phyloP scores from a whole-genome alignment of 257 asterid species.

The Solanum arcanum region DNA sequence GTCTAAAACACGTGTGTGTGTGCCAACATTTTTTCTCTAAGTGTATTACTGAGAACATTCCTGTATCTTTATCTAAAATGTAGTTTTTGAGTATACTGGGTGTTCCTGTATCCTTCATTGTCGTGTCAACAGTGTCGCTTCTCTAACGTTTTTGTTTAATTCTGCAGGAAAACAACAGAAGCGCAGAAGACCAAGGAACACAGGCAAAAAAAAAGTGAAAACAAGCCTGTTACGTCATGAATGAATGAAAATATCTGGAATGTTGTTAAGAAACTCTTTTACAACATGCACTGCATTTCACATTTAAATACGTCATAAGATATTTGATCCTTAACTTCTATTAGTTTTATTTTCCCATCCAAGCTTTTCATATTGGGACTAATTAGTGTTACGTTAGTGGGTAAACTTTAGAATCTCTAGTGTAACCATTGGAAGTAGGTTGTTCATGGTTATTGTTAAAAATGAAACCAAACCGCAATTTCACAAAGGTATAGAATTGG shows the following conservation, averaged over 20 bases:
- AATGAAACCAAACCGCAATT: no score
- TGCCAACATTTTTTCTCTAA: not conserved
- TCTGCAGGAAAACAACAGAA: conserved; percentile 63
- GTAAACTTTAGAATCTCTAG: no score
- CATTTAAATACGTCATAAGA: no score
- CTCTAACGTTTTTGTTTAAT: not conserved
- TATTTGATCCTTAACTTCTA: no score
- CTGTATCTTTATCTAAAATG: not conserved
- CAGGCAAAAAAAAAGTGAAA: conserved; percentile 82
- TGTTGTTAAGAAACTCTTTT: not conserved
- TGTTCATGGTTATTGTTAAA: no score
- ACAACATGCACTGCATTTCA: no score
- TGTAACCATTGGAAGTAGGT: no score
- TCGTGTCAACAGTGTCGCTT: not conserved
- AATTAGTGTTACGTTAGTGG: no score
- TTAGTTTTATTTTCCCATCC: no score
- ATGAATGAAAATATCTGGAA: conserved; percentile 26
- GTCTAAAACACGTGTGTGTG: not conserved
- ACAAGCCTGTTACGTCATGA: conserved; percentile 91
- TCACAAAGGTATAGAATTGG: no score
- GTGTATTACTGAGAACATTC: not conserved
- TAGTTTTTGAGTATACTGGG: not conserved
- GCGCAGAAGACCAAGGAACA: conserved; percentile 94
- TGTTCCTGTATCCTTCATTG: not conserved
- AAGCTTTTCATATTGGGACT: no score